Percentiles rank a stretch among this genome's conserved stretches.
Evolutionary conservation across 2,329 filamentous ascomycete species (phyloP).

Genomic region (Alternaria incomplexa): DNA sequence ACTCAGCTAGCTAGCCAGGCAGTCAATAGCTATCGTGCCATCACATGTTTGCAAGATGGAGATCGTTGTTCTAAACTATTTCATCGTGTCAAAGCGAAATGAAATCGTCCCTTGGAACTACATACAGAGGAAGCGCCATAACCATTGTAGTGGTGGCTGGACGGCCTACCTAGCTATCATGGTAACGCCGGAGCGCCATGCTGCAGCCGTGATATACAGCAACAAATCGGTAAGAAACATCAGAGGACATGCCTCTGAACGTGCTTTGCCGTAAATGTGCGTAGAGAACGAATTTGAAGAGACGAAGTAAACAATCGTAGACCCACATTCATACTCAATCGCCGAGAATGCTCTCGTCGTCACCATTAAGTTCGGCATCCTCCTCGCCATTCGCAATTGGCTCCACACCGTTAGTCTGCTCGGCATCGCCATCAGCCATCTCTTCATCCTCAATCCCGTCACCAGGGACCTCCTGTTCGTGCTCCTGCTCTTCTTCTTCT

Average conservation of each 20-base stretch:
- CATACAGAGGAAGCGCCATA: neutral
- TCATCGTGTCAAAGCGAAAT: neutral
- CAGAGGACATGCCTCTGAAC: neutral
- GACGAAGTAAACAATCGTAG: neutral
- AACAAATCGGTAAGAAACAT: neutral
- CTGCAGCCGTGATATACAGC: conserved; percentile 5
- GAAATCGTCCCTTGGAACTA: neutral
- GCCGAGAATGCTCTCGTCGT: conserved; percentile 53
- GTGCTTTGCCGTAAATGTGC: neutral
- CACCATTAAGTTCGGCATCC: conserved; percentile 33
- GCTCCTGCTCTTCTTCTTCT: conserved; percentile 38
- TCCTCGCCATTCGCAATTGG: conserved; percentile 37
- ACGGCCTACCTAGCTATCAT: neutral
- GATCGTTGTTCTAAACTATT: neutral
- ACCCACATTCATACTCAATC: conserved; percentile 33
- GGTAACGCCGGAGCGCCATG: conserved; percentile 18
- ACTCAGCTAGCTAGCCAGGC: neutral
- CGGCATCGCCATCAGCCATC: conserved; percentile 48
- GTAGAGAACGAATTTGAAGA: neutral
- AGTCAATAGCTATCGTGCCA: neutral
- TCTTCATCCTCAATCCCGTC: conserved; percentile 49
- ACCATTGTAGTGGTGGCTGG: neutral
- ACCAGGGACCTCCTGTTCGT: conserved; percentile 31
- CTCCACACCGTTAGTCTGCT: conserved; percentile 50
- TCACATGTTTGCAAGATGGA: neutral